A percentile compares a stretch with the other conserved stretches of the same genome.
Evolutionary conservation across 148 eudicot genomes (phyloP).

Genomic region (Rhododendron simsii): DNA sequence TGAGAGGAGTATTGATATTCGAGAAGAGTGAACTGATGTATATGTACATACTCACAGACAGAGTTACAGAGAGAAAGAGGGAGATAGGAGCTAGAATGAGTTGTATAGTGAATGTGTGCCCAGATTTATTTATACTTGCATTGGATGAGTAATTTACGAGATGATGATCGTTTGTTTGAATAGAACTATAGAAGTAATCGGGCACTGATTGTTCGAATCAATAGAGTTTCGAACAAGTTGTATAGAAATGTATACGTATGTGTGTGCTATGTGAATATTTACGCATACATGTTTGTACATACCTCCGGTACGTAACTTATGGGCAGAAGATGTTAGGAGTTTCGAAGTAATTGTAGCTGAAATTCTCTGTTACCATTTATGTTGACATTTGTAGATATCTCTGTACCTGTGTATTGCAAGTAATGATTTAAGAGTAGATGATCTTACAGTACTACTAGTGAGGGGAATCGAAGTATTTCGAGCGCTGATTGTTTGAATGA

Average conservation of each 20-base stretch:
- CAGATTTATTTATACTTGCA: not conserved
- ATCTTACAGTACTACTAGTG: not conserved
- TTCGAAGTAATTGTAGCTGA: slow-evolving; percentile 75
- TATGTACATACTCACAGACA: not conserved
- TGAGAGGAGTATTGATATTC: not conserved
- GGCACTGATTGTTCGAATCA: not conserved
- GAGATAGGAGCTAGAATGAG: not conserved
- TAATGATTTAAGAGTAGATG: not conserved
- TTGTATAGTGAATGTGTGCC: not conserved
- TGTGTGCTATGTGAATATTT: not conserved
- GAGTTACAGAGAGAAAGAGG: not conserved
- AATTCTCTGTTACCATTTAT: not conserved
- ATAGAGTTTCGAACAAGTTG: not conserved
- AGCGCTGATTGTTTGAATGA: not conserved
- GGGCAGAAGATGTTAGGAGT: slow-evolving; percentile 57
- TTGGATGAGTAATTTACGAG: not conserved
- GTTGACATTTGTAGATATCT: not conserved
- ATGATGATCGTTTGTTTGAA: not conserved
- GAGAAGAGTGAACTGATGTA: not conserved
- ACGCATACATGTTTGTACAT: not conserved
- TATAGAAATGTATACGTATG: not conserved
- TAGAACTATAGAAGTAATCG: too few relatives aligned
- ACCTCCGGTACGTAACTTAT: slow-evolving; percentile 1
- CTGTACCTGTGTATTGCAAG: not conserved
- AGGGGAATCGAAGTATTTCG: not conserved